A percentile compares a stretch with the other conserved stretches of the same genome.
phyloP scores from a whole-genome alignment of 495 filamentous ascomycete genomes.

The Aspergillus cavernicola region DNA sequence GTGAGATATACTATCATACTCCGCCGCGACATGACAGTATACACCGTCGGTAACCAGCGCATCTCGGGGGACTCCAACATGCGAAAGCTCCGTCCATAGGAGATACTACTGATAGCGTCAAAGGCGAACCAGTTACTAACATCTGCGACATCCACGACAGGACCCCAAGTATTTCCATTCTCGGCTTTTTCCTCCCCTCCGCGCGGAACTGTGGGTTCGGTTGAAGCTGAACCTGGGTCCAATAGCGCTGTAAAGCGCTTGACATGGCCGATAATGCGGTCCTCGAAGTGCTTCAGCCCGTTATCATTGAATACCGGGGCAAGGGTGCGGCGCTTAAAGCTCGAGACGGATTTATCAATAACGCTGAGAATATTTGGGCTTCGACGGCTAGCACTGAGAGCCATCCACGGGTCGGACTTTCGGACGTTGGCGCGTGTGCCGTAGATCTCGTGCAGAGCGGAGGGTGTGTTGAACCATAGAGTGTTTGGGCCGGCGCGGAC shows the following conservation, averaged over 20 bases:
- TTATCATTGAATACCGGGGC: constrained; percentile 3
- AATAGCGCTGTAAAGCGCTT: background rate
- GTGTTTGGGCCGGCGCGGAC: constrained; percentile 5
- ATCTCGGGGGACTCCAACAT: too few species aligned
- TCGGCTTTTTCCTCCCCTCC: too few species aligned
- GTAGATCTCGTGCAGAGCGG: background rate
- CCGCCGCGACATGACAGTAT: too few species aligned
- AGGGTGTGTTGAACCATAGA: background rate
- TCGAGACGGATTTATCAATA: constrained; percentile 36
- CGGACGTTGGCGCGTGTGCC: background rate
- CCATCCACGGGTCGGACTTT: constrained; percentile 20
- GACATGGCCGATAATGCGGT: background rate
- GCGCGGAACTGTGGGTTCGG: too few species aligned
- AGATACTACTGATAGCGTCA: constrained; percentile 5
- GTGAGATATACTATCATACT: too few species aligned
- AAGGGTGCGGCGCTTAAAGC: constrained; percentile 5
- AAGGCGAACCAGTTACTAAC: constrained; percentile 21
- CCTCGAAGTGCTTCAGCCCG: background rate
- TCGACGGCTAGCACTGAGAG: constrained; percentile 25
- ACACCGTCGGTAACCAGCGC: too few species aligned
- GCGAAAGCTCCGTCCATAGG: background rate
- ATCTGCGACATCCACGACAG: background rate
- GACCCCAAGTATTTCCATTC: too few species aligned
- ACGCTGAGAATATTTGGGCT: constrained; percentile 35
- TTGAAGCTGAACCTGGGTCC: too few species aligned